Evolutionary conservation across 2,329 filamentous ascomycete species (phyloP), one percentile per base, ranked within the genome.

Genomic region (Aspergillus spinulosporus): DNA sequence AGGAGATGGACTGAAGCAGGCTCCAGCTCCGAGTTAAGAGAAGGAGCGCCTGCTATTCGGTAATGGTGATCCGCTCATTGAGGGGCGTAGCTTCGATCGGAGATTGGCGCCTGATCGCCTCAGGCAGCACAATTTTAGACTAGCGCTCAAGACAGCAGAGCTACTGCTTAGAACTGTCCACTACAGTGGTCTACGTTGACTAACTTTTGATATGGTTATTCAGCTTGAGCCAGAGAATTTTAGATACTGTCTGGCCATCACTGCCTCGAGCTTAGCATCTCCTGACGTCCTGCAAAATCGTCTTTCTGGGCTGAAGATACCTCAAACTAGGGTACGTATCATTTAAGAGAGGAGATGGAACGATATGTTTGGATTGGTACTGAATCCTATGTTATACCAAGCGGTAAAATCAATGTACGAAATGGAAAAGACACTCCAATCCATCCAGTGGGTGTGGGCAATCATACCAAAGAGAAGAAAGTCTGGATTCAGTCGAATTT

Each of bases 51-150:
- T 52, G 40, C 47, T 45, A 42, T 26, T 42, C 12, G 11, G 5
- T 51, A 48, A 56, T 32, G 32, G 26, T 36, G 42, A 14, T 47
- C 44, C 32, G 42, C 45, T 32, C 21, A 59, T 40, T 52, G 50
- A 52, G 50, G 55, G 52, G 58, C 47, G 21, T 21, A 21, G 21
- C 21, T 21, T 21, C 21, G 21, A 21, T 21, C 58, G 56, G 56
- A 57, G 57, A 21, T 47, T 53, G 55, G 36, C 49, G 49, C 32
- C 48, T 50, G 11, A 48, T 54, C 40, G 50, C 59, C 59, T 59
- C 29, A 61, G 59, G 59, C 59, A 58, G 14, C 39, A 42, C 14
- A 8, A 42, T 42, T 42, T 12, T 12, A 12, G 11, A 12, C 6
- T 21, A 21, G 11, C 32, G 11, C 32, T 34, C 32, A 34, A 34